Evolutionary conservation across 306 rosid genomes (phyloP), one percentile per base, ranked within the genome.

Genomic region (Rubus idaeus): DNA sequence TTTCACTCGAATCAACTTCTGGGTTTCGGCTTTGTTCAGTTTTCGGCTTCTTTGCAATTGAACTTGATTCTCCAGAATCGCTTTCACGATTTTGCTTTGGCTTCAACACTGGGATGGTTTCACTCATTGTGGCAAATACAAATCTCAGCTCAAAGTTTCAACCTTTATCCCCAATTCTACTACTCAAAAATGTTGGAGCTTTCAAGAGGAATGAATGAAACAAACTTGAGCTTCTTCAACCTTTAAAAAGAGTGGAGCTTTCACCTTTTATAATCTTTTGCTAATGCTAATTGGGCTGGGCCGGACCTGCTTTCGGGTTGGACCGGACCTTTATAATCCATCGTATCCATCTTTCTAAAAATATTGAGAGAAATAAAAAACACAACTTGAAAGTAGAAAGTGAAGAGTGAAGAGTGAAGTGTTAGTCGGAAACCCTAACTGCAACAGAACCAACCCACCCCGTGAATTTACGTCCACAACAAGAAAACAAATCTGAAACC

Each of bases 41-140:
- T 85, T 83, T 89, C 9, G 73, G 51, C 80, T 85, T 89, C 80
- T 89, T 87, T 4, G 58, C 68, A 42, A 60, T n/a, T 41, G 55
- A 70, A 10, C 52, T 75, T 9, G 67, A 63, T 56, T 42, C 44
- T 26, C 60, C 80, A 49, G 63, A 78, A 63, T 79, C 84, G 51
- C 67, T 62, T 37, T 67, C 76, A 53, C 88, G 86, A 86, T 86
- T 88, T 73, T 18, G 78, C 74, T 75, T 78, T 30, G 49, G 84
- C 75, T 71, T 75, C 49, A 79, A 9, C n/a, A 56, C 14, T 12
- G 73, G 16, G 63, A 50, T 45, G 75, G 30, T 44, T 40, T 49
- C 80, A 68, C 75, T 87, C 90, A 87, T 86, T 42, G 46, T 42
- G 5, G 46, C 2, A 30, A 30, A 30, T 30, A 30, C 35, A 30